Base-by-base conservation (phyloP, 129 eudicot species). In the Scalesia atractyloides region DNA sequence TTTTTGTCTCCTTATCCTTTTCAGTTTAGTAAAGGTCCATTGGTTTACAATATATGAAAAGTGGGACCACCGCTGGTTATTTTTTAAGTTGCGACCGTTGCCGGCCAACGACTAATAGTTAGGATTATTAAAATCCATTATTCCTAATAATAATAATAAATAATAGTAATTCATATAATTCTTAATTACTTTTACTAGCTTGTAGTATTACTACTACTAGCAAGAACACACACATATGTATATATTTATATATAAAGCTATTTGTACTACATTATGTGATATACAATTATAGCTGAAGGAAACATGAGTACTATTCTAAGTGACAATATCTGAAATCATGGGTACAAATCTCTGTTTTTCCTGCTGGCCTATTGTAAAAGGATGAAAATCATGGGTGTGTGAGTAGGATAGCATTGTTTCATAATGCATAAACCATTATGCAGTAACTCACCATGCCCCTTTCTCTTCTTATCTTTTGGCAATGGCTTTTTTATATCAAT, bases 371-470 rank as follows among this genome's bases (percentile, higher is more conserved):
- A 47, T 72, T 60, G 46, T 61, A 46, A 60, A 73, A 19, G 48
- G 34, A 72, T 72, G 46, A 46, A 39, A 47, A 75, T 67, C 80
- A 68, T 58, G 81, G 81, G 62, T 60, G 20, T 69, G 76, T 2
- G n/a, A 76, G 70, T 76, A 76, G 70, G 76, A 76, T 34, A 33
- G 47, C 81, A 76, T 47, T 47, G 20, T 69, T 47, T 69, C 20
- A 9, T 68, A 24, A 48, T 68, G 53, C 11, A 56, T 30, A 33
- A 67, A 47, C 48, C 60, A 44, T 16, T 22, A 34, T 30, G 24
- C 37, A 64, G 30, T 58, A 10, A 37, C 43, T 37, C 7, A 36
- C 41, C 7, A 4, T 4, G 41, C 41, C 41, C 48, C 18, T 60
- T 61, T 59, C 18, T 51, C 19, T 64, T 0, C 13, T 39, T 65